Evolutionary conservation across 2,329 filamentous ascomycete genomes (phyloP), one percentile per base, ranked within the genome.

Genomic region (Trichoderma cornu-damae): DNA sequence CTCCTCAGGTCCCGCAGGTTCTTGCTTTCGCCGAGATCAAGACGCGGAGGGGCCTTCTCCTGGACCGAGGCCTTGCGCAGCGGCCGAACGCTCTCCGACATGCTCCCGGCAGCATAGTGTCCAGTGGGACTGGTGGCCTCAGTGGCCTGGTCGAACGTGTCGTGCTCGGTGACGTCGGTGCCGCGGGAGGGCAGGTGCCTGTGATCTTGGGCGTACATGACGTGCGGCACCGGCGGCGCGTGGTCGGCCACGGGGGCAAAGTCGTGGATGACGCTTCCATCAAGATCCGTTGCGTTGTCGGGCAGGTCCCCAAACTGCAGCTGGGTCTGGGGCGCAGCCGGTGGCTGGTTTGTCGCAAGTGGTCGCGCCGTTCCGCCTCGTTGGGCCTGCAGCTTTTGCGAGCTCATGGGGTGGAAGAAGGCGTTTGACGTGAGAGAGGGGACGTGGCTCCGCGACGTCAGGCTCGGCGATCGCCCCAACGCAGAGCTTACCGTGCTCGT

Each of bases 391-490:
- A 97, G 78, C 70, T 90, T 88, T 70, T 96, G 91, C 22, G 93
- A 96, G 74, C 92, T 97, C 90, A 99, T 96, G 37, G 94, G 94
- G 20, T 87, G 88, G 69, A 96, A 96, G 75, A 99, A 97, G 54
- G 90, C 93, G 67, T 93, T 88, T 14, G 90, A 91, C 2, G 90
- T 87, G 53, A 99, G 77, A 1, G 88, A 91, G 1, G 94, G 92
- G 18, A 96, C 91, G 77, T 99, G 94, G 40, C 89, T 94, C 67
- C 87, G 83, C 69, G 87, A 91, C 44, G 87, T 79, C 40, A 89
- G 80, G 63, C 86, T 93, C 2, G 67, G 65, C 20, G 69, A 60
- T 51, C 66, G 67, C 14, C 78, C 79, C 53, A 78, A 87, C 62
- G 80, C 80, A 63, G 72, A 84, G 69, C 70, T 79, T 16, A 70